These are phyloP conservation scores for Penicillium decumbens DNA, from an alignment of 2,329 filamentous ascomycete species.

Conservation along the genomic window DNA sequence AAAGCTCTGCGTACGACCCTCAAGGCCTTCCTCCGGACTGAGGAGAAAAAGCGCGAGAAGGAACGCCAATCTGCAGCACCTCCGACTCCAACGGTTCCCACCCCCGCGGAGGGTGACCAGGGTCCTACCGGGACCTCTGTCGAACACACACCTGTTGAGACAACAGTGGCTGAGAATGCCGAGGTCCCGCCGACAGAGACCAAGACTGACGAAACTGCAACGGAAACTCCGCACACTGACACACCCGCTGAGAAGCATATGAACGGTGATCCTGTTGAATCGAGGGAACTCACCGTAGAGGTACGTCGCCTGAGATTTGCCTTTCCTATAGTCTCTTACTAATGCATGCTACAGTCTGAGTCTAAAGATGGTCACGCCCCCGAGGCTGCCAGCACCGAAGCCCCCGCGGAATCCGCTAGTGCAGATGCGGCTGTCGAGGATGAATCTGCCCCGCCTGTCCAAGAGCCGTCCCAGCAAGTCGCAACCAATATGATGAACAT, in stretches of 20 bases:
- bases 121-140: constrained; percentile 13
- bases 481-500: constrained; percentile 38
- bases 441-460: background rate
- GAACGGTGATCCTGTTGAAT: constrained; percentile 5
- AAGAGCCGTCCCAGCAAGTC: constrained; percentile 1
- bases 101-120: constrained; percentile 21
- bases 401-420: constrained; percentile 12
- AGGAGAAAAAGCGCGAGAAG: constrained; percentile 81
- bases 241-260: constrained; percentile 3
- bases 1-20: constrained; percentile 90
- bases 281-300: constrained; percentile 10
- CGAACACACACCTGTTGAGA: constrained; percentile 20
- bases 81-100: constrained; percentile 23
- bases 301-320: constrained; percentile 11
- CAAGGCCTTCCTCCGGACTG: constrained; percentile 81
- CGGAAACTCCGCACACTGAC: constrained; percentile 8
- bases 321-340: background rate
- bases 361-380: constrained; percentile 7
- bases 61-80: constrained; percentile 44
- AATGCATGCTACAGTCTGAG: constrained; percentile 5
- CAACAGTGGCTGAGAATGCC: constrained; percentile 2
- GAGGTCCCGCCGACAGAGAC: constrained; percentile 12
- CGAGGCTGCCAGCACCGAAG: constrained; percentile 9
- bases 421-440: constrained; percentile 7
- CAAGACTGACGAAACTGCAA: constrained; percentile 13